Percentiles rank a stretch among this genome's conserved stretches.
Evolutionary conservation across 2,329 filamentous ascomycete genomes (phyloP).

Genomic region (Ophiostoma himal-ulmi): DNA sequence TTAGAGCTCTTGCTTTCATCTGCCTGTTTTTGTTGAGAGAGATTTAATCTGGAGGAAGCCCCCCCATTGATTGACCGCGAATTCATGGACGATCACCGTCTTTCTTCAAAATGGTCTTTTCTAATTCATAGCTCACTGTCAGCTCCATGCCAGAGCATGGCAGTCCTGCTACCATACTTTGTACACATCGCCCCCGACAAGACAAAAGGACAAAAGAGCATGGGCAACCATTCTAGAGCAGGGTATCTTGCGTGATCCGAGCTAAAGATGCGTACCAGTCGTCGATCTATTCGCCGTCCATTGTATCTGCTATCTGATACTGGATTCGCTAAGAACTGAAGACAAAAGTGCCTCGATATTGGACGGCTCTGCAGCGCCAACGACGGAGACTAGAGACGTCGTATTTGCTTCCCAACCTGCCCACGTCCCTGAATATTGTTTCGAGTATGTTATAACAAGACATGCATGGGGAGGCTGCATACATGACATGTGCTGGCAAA

Average conservation of each 20-base stretch:
- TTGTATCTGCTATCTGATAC: not conserved
- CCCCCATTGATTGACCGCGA: no score
- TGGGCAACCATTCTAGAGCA: not conserved
- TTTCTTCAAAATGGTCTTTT: no score
- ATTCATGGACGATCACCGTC: no score
- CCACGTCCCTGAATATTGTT: not conserved
- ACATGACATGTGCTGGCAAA: not conserved
- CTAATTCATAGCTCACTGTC: no score
- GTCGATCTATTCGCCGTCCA: constrained; percentile 12
- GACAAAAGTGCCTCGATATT: not conserved
- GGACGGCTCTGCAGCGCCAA: not conserved
- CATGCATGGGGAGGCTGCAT: not conserved
- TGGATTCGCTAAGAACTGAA: no score
- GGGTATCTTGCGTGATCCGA: constrained; percentile 22
- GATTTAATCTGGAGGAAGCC: no score
- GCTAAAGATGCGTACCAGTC: constrained; percentile 20
- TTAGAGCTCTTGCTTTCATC: no score
- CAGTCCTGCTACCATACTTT: no score
- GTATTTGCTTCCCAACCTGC: not conserved
- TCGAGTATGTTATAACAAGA: not conserved
- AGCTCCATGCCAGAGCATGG: no score
- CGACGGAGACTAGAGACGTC: constrained; percentile 1
- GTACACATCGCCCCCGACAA: not conserved
- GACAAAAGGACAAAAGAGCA: not conserved
- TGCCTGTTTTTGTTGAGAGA: no score